These are phyloP conservation scores for Caloboletus inedulis DNA, from an alignment of 1,284 basidiomycete genomes.

Conservation along the genomic window DNA sequence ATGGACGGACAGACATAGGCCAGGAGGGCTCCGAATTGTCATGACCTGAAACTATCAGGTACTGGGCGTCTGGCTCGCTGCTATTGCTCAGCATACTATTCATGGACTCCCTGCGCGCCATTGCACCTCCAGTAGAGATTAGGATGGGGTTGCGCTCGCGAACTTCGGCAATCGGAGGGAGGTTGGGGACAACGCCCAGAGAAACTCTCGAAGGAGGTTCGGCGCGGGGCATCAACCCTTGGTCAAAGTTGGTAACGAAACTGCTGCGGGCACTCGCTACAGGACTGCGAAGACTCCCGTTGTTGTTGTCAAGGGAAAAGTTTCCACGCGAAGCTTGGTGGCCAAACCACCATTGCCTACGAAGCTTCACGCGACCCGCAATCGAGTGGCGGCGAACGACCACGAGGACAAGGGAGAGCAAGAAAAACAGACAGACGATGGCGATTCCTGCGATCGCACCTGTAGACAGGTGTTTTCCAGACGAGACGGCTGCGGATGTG, in stretches of 20 bases:
- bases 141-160: constrained; percentile 31
- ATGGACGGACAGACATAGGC: constrained; percentile 60
- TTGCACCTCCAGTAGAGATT: constrained; percentile 20
- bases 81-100: constrained; percentile 37
- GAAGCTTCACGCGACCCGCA: constrained; percentile 29
- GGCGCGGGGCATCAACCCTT: constrained; percentile 23
- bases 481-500: constrained; percentile 3
- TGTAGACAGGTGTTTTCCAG: constrained; percentile 21
- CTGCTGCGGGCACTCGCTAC: constrained; percentile 37
- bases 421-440: constrained; percentile 23
- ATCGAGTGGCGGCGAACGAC: constrained; percentile 36
- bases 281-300: constrained; percentile 2
- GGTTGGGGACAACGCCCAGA: constrained; percentile 13
- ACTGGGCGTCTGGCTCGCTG: constrained; percentile 37
- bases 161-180: constrained; percentile 52
- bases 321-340: neutral
- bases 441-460: constrained; percentile 32
- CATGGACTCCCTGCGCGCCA: constrained; percentile 35
- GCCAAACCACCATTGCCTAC: constrained; percentile 29
- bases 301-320: neutral
- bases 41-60: constrained; percentile 34
- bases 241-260: constrained; percentile 46
- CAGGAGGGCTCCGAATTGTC: constrained; percentile 30
- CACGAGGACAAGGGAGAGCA: constrained; percentile 27
- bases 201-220: constrained; percentile 13